These are phyloP conservation scores for Penicillium odoratum DNA, from an alignment of 495 filamentous ascomycete genomes.

Conservation along the genomic window DNA sequence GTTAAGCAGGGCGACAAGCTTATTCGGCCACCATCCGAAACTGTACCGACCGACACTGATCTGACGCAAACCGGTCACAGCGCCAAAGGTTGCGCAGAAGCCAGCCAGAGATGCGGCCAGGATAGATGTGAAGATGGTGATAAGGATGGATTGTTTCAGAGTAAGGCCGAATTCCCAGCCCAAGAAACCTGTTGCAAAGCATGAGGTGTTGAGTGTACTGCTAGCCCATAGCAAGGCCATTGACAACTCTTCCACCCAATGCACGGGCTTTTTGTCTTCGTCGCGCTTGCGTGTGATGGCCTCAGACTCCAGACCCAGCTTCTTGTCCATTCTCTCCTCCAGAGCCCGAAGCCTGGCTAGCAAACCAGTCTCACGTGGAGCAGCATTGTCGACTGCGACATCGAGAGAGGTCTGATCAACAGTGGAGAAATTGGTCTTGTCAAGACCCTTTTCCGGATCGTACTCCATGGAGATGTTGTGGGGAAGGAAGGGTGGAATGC, in stretches of 20 bases:
- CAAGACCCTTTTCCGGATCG: constrained; percentile 17
- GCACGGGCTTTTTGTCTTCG: constrained; percentile 34
- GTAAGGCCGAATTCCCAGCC: constrained; percentile 38
- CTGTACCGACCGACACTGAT: constrained; percentile 63
- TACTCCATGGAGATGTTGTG: constrained; percentile 3
- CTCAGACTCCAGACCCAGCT: constrained; percentile 51
- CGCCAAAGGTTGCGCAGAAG: constrained; percentile 59
- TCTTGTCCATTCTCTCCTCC: constrained; percentile 48
- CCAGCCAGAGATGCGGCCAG: constrained; percentile 15
- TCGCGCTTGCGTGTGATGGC: constrained; percentile 49
- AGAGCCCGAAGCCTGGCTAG: constrained; percentile 36
- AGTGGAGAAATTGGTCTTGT: constrained; percentile 6
- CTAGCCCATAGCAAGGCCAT: constrained; percentile 54
- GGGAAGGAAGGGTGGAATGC: background rate
- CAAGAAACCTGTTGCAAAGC: constrained; percentile 45
- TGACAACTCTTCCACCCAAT: constrained; percentile 35
- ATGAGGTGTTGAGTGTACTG: constrained; percentile 55
- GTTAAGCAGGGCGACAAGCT: constrained; percentile 32
- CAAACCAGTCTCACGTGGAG: constrained; percentile 15
- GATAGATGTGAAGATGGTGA: constrained; percentile 37
- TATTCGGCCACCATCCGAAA: constrained; percentile 35
- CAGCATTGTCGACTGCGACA: background rate
- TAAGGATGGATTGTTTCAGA: constrained; percentile 35
- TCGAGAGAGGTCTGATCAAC: constrained; percentile 11
- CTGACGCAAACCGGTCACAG: constrained; percentile 78